Percentiles rank a stretch among this genome's conserved stretches.
Evolutionary conservation across 169 alveolate genomes (phyloP).

Genomic region (Eimeria acervulina): DNA sequence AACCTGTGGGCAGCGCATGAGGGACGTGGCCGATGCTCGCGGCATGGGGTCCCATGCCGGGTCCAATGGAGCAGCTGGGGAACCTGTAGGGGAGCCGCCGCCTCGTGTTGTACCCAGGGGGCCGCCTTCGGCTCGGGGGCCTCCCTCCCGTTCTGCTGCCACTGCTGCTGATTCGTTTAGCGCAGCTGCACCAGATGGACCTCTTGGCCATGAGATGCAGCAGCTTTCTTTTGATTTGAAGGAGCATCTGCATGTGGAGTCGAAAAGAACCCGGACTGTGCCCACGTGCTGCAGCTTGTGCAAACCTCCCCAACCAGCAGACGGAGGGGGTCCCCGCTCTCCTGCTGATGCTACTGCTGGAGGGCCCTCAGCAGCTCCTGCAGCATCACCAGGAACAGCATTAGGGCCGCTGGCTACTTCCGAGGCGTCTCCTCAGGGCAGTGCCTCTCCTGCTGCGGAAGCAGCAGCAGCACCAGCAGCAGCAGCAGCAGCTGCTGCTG

Average conservation of each 20-base stretch:
- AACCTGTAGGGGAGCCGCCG: conserved; percentile 32
- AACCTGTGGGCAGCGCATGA: not conserved
- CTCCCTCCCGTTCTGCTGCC: not conserved
- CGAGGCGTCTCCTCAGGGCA: not conserved
- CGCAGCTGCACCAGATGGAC: not conserved
- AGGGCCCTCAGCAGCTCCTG: not conserved
- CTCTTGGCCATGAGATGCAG: conserved; percentile 13
- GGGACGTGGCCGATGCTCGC: not conserved
- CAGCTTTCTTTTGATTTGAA: conserved; percentile 55
- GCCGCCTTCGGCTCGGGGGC: not conserved
- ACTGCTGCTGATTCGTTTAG: not conserved
- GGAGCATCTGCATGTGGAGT: conserved; percentile 43
- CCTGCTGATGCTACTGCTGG: not conserved
- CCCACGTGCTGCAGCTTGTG: conserved; percentile 63
- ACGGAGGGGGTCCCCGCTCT: not conserved
- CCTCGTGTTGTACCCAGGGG: not conserved
- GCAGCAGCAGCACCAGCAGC: conserved; percentile 44
- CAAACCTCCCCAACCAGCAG: conserved; percentile 25
- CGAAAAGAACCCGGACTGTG: conserved; percentile 51
- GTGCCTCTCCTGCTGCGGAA: conserved; percentile 36
- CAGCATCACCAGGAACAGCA: not conserved
- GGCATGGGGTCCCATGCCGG: not conserved
- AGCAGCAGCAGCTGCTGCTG: not conserved
- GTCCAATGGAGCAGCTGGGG: not conserved
- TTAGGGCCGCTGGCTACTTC: not conserved